Conservation (phyloP, 345 rosid species). For the Eucalyptus marginata region DNA sequence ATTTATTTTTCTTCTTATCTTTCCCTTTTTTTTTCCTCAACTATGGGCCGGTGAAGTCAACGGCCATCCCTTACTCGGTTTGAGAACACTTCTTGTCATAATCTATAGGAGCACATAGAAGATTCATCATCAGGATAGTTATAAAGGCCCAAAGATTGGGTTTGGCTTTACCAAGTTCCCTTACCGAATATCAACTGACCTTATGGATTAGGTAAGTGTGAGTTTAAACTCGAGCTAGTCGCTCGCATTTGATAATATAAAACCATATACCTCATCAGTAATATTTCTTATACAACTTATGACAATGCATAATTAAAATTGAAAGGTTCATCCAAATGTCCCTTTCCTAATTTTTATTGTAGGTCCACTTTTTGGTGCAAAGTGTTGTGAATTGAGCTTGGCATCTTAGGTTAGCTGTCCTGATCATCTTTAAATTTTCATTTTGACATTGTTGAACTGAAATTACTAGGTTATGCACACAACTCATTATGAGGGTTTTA, state of each 20-base stretch:
- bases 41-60: too few species aligned
- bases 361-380: not conserved
- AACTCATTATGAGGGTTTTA: not conserved
- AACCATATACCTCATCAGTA: not conserved
- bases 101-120: not conserved
- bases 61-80: too few species aligned
- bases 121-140: not conserved
- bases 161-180: not conserved
- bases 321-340: not conserved
- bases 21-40: too few species aligned
- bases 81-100: not conserved
- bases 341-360: not conserved
- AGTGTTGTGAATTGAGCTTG: not conserved
- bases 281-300: not conserved
- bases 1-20: too few species aligned
- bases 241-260: not conserved
- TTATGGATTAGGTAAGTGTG: not conserved
- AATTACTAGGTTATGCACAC: not conserved
- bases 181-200: not conserved
- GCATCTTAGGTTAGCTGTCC: not conserved
- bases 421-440: not conserved
- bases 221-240: fast-evolving
- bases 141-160: not conserved
- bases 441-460: not conserved
- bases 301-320: not conserved